phyloP scores from a whole-genome alignment of 495 filamentous ascomycete genomes.

The Cudoniella acicularis region DNA sequence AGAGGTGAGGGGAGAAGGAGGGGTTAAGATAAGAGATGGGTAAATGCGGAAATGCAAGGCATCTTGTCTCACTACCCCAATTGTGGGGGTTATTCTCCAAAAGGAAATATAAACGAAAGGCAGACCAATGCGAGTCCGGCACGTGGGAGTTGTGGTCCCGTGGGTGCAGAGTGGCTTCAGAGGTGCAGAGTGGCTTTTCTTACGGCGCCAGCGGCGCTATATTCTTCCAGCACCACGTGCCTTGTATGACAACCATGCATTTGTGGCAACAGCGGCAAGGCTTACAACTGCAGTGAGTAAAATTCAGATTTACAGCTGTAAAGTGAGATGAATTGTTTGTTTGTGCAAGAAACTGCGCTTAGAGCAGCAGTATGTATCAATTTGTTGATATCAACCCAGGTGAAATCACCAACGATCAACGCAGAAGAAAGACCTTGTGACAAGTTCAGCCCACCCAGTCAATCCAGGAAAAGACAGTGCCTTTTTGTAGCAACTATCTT shows the following conservation, averaged over 20 bases:
- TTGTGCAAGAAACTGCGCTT: not conserved
- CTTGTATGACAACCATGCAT: not conserved
- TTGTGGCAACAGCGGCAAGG: not conserved
- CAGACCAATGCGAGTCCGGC: not conserved
- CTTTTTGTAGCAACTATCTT: not conserved
- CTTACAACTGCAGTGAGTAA: not conserved
- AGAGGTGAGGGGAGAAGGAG: constrained; percentile 2
- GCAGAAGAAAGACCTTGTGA: not conserved
- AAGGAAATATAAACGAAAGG: not conserved
- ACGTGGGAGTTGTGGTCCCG: constrained; percentile 1
- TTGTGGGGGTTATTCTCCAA: not conserved
- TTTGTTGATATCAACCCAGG: not conserved
- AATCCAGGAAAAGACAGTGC: not conserved
- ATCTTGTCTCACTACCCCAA: not conserved
- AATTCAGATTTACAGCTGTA: not conserved
- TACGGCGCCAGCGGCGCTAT: not conserved
- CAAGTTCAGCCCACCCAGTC: not conserved
- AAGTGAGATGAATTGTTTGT: not conserved
- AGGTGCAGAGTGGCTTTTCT: not conserved
- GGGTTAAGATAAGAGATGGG: constrained; percentile 1
- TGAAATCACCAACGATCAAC: not conserved
- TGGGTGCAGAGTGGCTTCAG: too few species aligned
- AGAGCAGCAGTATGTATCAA: not conserved
- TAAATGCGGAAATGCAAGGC: not conserved
- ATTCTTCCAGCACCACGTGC: not conserved